Conservation (phyloP, 495 filamentous ascomycete genomes). For the Trichoderma parareesei region DNA sequence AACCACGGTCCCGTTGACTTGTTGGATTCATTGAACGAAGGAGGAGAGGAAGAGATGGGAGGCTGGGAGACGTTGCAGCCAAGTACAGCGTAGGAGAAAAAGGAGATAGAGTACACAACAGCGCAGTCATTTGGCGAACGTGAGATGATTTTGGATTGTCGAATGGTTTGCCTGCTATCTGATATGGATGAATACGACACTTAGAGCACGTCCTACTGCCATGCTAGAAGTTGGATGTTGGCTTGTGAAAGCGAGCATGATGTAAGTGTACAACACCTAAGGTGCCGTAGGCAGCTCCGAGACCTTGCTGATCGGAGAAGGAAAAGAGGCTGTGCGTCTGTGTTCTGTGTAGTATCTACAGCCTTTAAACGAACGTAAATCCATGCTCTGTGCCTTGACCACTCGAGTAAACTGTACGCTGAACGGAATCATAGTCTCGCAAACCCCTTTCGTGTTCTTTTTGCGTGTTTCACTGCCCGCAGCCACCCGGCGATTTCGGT, state of each 20-base stretch:
- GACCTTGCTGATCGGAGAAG: too few relatives aligned
- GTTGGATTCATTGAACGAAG: slow-evolving; percentile 27
- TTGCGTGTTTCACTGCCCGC: too few relatives aligned
- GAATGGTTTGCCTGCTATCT: background rate
- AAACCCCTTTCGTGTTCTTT: too few relatives aligned
- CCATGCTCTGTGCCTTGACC: too few relatives aligned
- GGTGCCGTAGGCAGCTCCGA: too few relatives aligned
- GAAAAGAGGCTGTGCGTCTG: too few relatives aligned
- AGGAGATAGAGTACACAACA: background rate
- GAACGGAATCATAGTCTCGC: too few relatives aligned
- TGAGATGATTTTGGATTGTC: background rate
- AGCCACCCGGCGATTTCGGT: too few relatives aligned
- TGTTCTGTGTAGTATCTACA: too few relatives aligned
- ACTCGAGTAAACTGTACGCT: too few relatives aligned
- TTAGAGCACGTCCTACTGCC: background rate
- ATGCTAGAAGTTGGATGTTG: background rate
- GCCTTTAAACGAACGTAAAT: too few relatives aligned
- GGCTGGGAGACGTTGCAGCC: slow-evolving; percentile 43
- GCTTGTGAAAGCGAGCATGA: background rate
- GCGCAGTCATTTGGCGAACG: background rate
- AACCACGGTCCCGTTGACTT: slow-evolving; percentile 25
- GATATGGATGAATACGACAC: background rate
- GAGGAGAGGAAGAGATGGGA: slow-evolving; percentile 27
- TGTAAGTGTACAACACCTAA: too few relatives aligned
- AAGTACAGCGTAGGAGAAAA: slow-evolving; percentile 3